Conservation (phyloP, 176 grass and related monocot species). For the Oryza australiensis region DNA sequence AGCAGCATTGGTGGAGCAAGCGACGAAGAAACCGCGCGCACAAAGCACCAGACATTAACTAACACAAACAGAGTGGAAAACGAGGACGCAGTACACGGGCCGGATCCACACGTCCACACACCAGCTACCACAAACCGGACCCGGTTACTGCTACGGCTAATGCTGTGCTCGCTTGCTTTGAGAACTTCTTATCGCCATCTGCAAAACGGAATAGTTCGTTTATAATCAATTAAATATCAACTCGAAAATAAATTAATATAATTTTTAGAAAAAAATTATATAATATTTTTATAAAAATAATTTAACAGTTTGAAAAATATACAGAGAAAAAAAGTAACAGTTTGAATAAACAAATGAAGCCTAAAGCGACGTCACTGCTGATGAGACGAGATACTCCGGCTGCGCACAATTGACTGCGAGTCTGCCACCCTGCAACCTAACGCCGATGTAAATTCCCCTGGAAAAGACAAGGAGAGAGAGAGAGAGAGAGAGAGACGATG, state of each 20-base stretch:
- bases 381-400: conserved; percentile 8
- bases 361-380: conserved; percentile 34
- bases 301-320: no score
- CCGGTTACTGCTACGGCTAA: not conserved
- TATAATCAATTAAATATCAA: no score
- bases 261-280: no score
- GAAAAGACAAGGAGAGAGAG: not conserved
- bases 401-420: conserved; percentile 21
- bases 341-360: no score
- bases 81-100: not conserved
- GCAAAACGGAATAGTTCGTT: no score
- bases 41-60: conserved; percentile 37
- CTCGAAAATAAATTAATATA: no score
- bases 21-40: conserved; percentile 26
- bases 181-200: no score
- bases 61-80: not conserved
- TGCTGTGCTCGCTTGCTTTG: no score
- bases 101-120: not conserved
- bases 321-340: no score
- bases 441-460: not conserved
- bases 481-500: not conserved
- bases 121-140: not conserved
- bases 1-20: conserved; percentile 37
- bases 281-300: no score
- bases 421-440: not conserved